Base-by-base conservation (phyloP, 2,329 filamentous ascomycete species). In the Phaeomoniella chlamydospora region DNA sequence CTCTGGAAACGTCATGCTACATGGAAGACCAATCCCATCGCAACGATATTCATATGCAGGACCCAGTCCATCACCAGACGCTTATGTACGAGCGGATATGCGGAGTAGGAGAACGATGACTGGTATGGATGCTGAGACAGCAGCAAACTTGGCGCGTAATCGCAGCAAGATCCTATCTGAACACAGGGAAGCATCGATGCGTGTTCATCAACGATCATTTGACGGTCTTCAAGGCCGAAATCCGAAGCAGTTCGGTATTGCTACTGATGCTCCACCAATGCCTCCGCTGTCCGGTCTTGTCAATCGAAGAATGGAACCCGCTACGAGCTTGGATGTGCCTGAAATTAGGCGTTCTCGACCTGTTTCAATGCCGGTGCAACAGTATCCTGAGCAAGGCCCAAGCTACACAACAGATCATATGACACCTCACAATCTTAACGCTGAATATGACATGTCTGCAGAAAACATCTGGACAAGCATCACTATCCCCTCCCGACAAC, bases 91-190 rank as follows among this genome's bases (percentile, higher is more conserved):
- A n/a, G 22, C 22, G n/a, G 22, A 6, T 26, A 9, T 26, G 22
- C 22, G 22, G 22, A 26, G 22, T n/a, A 26, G 22, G 22, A 42
- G 35, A 15, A 41, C 40, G 14, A 48, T 42, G 38, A 17, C n/a
- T 32, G 31, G 31, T 6, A 46, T 44, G 41, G 41, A 44, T 39
- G 45, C 45, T 29, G 34, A 39, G 19, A 35, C 43, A 6, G 43
- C 44, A 14, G 35, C 36, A 17, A 37, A 45, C 14, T 15, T 45
- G 16, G 37, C 43, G 2, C 37, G 39, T 16, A 14, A 29, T n/a
- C 38, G 44, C 31, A 43, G 44, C 19, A 26, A n/a, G 22, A 26
- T 26, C 22, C n/a, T 26, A 26, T 26, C 22, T n/a, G 22, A 26
- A n/a, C 22, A 26, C n/a, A 26, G 22, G 6, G 22, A 26, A 26